These are phyloP conservation scores for Amylocystis lapponica DNA, from an alignment of 768 basidiomycete species.

Conservation along the genomic window DNA sequence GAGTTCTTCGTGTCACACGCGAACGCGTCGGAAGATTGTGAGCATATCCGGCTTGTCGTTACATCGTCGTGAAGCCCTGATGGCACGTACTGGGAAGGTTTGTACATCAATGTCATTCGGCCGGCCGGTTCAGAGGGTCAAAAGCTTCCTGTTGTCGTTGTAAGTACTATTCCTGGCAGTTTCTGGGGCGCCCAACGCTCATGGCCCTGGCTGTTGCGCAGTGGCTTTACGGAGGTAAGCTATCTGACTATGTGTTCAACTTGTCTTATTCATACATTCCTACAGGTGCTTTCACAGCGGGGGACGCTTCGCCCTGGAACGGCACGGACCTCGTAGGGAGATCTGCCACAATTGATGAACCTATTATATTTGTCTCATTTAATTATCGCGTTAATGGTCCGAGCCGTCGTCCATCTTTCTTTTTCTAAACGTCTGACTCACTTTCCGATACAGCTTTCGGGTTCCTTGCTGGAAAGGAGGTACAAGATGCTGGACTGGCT, in stretches of 20 bases:
- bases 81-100: too few species aligned
- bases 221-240: too few species aligned
- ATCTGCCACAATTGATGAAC: slow-evolving; percentile 35
- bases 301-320: neutral
- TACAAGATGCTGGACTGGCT: slow-evolving; percentile 29
- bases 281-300: slow-evolving; percentile 3
- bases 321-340: slow-evolving; percentile 13
- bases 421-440: neutral
- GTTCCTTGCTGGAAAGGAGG: slow-evolving; percentile 34
- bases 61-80: too few species aligned
- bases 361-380: slow-evolving; percentile 47
- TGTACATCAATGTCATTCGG: too few species aligned
- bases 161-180: too few species aligned
- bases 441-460: slow-evolving; percentile 25
- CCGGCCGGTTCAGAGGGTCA: too few species aligned
- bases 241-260: too few species aligned
- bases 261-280: too few species aligned
- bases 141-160: too few species aligned
- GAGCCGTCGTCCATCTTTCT: neutral
- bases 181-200: too few species aligned
- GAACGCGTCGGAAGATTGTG: neutral
- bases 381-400: slow-evolving; percentile 33
- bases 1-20: neutral
- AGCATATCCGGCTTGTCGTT: too few species aligned
- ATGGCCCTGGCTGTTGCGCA: too few species aligned